A percentile compares a stretch with the other conserved stretches of the same genome.
These are phyloP conservation scores for Nigrospora sphaerica DNA, from an alignment of 2,329 filamentous ascomycete genomes.

Conservation along the genomic window DNA sequence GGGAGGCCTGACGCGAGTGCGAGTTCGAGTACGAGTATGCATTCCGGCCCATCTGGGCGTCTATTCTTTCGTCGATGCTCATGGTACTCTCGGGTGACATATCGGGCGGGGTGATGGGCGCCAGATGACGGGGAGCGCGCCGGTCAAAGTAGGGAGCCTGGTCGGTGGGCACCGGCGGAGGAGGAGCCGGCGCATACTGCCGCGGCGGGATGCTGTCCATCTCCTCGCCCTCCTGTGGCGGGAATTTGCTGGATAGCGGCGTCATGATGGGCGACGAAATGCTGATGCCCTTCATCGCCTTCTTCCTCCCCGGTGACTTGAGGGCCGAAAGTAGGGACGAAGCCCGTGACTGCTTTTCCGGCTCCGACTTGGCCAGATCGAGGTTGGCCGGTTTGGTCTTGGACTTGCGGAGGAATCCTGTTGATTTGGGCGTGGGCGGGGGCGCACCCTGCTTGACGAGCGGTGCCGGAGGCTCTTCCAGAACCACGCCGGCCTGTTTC, in stretches of 20 bases:
- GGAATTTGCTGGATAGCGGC: slow-evolving; percentile 53
- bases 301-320: slow-evolving; percentile 50
- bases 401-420: slow-evolving; percentile 37
- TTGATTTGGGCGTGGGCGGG: slow-evolving; percentile 27
- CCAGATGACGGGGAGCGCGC: slow-evolving; percentile 23
- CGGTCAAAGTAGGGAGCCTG: slow-evolving; percentile 30
- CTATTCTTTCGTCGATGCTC: slow-evolving; percentile 52
- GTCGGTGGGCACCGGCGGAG: slow-evolving; percentile 47
- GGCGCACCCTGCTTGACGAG: slow-evolving; percentile 20
- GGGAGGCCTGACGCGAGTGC: slow-evolving; percentile 29
- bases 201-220: slow-evolving; percentile 51
- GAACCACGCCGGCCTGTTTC: slow-evolving; percentile 47
- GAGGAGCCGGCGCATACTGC: slow-evolving; percentile 49
- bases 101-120: slow-evolving; percentile 38
- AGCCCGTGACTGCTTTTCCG: slow-evolving; percentile 46
- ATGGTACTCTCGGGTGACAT: slow-evolving; percentile 38
- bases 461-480: slow-evolving; percentile 35
- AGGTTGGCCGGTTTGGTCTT: slow-evolving; percentile 28
- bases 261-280: slow-evolving; percentile 63
- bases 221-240: slow-evolving; percentile 46
- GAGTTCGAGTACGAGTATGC: slow-evolving; percentile 12
- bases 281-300: slow-evolving; percentile 39
- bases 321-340: slow-evolving; percentile 56
- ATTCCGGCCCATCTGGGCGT: slow-evolving; percentile 24
- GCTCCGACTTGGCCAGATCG: slow-evolving; percentile 29